Evolutionary conservation across 164 flowering plant species (phyloP).

Genomic region (Magnolia kwangsiensis): DNA sequence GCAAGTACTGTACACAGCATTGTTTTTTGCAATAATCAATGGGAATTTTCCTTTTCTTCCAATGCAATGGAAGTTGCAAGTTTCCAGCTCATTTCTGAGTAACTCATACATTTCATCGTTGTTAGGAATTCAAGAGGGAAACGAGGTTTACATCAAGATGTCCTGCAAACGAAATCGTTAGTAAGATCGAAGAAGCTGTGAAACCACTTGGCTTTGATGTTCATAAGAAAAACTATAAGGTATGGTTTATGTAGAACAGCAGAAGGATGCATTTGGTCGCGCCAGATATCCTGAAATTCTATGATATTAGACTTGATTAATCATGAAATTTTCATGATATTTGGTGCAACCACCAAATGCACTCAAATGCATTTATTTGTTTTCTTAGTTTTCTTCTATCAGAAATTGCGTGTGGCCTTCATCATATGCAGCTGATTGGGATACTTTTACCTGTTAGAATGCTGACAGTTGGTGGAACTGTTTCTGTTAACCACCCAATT

Average conservation of each 20-base stretch:
- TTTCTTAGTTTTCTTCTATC: too few relatives aligned
- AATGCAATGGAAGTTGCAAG: background rate
- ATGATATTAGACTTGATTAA: background rate
- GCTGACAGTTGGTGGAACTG: background rate
- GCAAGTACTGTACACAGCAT: background rate
- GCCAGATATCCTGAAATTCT: too few relatives aligned
- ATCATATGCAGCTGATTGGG: background rate
- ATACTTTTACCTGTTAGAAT: background rate
- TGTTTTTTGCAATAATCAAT: background rate
- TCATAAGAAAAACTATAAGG: constrained; percentile 96
- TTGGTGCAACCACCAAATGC: too few relatives aligned
- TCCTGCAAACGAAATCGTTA: constrained; percentile 77
- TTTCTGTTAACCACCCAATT: background rate
- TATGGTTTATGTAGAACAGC: constrained; percentile 10
- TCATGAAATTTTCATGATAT: too few relatives aligned
- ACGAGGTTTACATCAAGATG: constrained; percentile 89
- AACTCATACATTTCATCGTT: constrained; percentile 1
- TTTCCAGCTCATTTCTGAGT: background rate
- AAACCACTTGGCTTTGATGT: constrained; percentile 97
- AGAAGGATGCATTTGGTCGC: background rate
- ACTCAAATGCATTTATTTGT: too few relatives aligned
- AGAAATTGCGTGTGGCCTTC: too few relatives aligned
- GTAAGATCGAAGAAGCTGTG: constrained; percentile 92
- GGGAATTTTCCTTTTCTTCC: background rate
- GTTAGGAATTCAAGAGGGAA: constrained; percentile 82